A percentile compares a stretch with the other conserved stretches of the same genome.
Evolutionary conservation across 495 filamentous ascomycete genomes (phyloP).

Genomic region (Collariella sp.): DNA sequence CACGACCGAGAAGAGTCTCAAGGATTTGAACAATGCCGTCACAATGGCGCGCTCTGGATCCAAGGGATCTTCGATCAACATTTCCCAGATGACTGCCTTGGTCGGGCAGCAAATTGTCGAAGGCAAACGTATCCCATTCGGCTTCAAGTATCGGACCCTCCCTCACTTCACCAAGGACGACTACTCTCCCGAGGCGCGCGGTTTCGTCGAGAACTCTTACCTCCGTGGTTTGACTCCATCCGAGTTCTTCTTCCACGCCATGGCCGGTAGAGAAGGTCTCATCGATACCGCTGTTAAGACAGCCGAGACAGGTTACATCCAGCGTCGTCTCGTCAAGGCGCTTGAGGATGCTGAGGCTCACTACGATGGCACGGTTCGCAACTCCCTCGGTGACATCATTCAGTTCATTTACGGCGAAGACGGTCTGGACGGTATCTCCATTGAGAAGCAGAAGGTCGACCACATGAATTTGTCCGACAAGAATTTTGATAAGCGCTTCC

Average conservation of each 20-base stretch:
- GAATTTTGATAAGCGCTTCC: constrained; percentile 69
- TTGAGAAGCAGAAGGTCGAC: constrained; percentile 86
- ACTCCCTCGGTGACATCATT: constrained; percentile 92
- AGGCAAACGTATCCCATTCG: constrained; percentile 97
- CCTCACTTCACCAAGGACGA: constrained; percentile 99
- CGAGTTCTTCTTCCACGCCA: constrained; percentile 99
- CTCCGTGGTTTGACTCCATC: constrained; percentile 89
- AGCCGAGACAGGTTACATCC: constrained; percentile 97
- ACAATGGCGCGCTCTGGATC: constrained; percentile 94
- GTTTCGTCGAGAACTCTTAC: constrained; percentile 99
- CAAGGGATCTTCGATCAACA: constrained; percentile 97
- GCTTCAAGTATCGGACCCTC: constrained; percentile 95
- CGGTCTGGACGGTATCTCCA: constrained; percentile 80
- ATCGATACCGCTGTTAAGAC: constrained; percentile 99
- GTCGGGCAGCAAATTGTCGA: constrained; percentile 97
- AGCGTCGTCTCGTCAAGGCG: constrained; percentile 95
- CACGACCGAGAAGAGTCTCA: constrained; percentile 81
- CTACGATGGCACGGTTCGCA: constrained; percentile 95
- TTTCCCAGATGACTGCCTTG: constrained; percentile 96
- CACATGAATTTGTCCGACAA: constrained; percentile 65
- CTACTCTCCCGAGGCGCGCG: constrained; percentile 91
- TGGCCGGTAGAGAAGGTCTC: constrained; percentile 99
- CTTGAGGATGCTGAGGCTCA: constrained; percentile 96
- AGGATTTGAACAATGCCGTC: constrained; percentile 90
- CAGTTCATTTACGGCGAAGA: constrained; percentile 98